Percentiles rank a stretch among this genome's conserved stretches.
Evolutionary conservation across 1,284 basidiomycete species (phyloP).

Genomic region (Ustilago vetiveriae): DNA sequence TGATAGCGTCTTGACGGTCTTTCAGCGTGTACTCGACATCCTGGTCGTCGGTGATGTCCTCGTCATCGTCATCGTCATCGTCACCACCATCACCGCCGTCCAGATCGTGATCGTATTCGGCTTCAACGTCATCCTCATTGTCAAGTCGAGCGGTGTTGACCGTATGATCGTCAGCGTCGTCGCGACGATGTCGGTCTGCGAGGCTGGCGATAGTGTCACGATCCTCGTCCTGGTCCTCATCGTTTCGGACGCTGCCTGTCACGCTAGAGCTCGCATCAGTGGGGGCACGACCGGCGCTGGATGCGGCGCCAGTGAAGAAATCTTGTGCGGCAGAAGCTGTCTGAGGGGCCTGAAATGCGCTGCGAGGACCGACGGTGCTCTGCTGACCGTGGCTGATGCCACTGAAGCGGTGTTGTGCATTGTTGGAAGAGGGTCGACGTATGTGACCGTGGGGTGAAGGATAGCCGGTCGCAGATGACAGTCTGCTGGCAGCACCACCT

Average conservation of each 20-base stretch:
- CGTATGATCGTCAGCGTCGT: conserved; percentile 18
- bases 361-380: conserved; percentile 34
- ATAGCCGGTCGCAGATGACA: conserved; percentile 25
- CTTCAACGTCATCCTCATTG: conserved; percentile 24
- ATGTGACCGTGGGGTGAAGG: conserved; percentile 59
- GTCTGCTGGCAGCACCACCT: conserved; percentile 14
- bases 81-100: conserved; percentile 3
- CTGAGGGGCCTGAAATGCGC: conserved; percentile 16
- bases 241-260: conserved; percentile 34
- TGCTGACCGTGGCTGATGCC: conserved; percentile 37
- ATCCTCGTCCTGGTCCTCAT: conserved; percentile 46
- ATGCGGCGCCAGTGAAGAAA: conserved; percentile 38
- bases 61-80: conserved; percentile 35
- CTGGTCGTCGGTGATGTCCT: conserved; percentile 39
- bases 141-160: conserved; percentile 11
- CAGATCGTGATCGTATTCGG: conserved; percentile 21
- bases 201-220: conserved; percentile 54
- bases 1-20: conserved; percentile 94
- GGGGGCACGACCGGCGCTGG: conserved; percentile 22
- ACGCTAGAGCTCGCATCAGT: conserved; percentile 45
- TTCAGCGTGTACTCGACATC: conserved; percentile 90
- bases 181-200: conserved; percentile 34
- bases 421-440: conserved; percentile 32
- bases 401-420: conserved; percentile 29
- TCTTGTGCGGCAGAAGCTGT: conserved; percentile 18